Conservation (phyloP, 176 grass and related monocot genomes). For the Carex littledalei region DNA sequence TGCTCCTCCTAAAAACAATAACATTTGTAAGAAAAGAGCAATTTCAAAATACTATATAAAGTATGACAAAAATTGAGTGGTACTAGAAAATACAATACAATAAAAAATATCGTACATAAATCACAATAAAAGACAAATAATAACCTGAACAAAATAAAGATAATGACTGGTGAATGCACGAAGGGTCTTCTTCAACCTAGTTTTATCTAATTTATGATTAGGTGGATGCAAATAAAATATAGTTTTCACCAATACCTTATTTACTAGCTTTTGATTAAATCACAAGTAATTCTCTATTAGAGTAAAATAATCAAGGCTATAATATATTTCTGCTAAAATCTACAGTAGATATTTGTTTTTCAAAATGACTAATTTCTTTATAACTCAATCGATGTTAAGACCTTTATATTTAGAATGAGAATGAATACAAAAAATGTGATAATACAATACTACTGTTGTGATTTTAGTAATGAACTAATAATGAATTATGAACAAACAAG, state of each 20-base stretch:
- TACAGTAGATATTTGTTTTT: neutral
- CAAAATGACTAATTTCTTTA: neutral
- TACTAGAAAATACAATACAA: neutral
- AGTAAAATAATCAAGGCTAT: no score
- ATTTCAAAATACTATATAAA: neutral
- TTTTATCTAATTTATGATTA: neutral
- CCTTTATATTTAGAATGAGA: neutral
- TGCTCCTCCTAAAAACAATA: slow-evolving; percentile 11
- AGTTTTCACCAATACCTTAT: no score
- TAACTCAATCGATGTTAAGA: neutral
- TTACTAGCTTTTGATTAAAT: no score
- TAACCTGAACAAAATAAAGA: slow-evolving; percentile 70
- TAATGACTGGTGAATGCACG: slow-evolving; percentile 70
- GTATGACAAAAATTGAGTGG: neutral
- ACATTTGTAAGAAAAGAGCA: neutral
- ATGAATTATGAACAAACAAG: neutral
- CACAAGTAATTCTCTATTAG: no score
- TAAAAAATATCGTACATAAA: neutral
- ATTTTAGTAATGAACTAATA: neutral
- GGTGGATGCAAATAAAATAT: no score
- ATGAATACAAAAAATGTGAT: neutral
- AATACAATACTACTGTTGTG: neutral
- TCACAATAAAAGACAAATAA: neutral
- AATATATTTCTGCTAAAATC: no score
- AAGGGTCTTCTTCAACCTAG: slow-evolving; percentile 33